Percentiles rank a stretch among this genome's conserved stretches.
Evolutionary conservation across 257 asterid species (phyloP).

Genomic region (Parsonsia alboflavescens): DNA sequence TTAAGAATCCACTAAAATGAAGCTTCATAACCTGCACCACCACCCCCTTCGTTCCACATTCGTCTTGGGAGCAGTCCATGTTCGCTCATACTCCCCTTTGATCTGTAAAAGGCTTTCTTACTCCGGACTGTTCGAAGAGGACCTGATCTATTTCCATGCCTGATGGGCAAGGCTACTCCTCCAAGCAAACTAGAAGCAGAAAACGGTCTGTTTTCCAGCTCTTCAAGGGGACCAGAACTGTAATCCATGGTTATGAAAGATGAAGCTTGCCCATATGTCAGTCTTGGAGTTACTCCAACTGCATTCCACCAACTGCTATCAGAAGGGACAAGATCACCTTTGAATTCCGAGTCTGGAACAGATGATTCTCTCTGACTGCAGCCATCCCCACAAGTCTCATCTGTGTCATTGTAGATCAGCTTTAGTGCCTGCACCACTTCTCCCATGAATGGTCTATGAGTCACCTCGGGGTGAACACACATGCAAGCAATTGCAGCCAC

Average conservation of each 20-base stretch:
- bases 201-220: slow-evolving; percentile 53
- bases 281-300: slow-evolving; percentile 56
- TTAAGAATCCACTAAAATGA: slow-evolving; percentile 54
- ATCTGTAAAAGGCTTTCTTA: slow-evolving; percentile 56
- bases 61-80: slow-evolving; percentile 47
- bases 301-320: slow-evolving; percentile 99
- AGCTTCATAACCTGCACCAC: slow-evolving; percentile 45
- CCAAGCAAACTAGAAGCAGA: slow-evolving; percentile 48
- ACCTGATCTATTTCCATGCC: slow-evolving; percentile 77
- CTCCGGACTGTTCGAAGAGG: slow-evolving; percentile 69
- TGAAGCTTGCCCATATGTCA: slow-evolving; percentile 62
- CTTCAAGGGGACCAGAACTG: slow-evolving; percentile 84
- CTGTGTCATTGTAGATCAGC: slow-evolving; percentile 77
- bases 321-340: slow-evolving; percentile 60
- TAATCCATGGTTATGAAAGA: slow-evolving; percentile 91
- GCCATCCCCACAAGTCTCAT: slow-evolving; percentile 74
- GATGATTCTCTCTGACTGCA: slow-evolving; percentile 76
- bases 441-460: slow-evolving; percentile 94
- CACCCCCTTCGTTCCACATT: slow-evolving; percentile 39
- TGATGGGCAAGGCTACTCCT: slow-evolving; percentile 41
- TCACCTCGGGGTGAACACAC: slow-evolving; percentile 95
- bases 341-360: slow-evolving; percentile 70
- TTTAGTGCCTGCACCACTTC: slow-evolving; percentile 97
- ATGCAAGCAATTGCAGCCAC: slow-evolving; percentile 92
- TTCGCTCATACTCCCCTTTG: slow-evolving; percentile 82